Percentiles rank a stretch among this genome's conserved stretches.
Conservation (phyloP, 169 alveolate genomes). For the Plasmodium fragile region DNA sequence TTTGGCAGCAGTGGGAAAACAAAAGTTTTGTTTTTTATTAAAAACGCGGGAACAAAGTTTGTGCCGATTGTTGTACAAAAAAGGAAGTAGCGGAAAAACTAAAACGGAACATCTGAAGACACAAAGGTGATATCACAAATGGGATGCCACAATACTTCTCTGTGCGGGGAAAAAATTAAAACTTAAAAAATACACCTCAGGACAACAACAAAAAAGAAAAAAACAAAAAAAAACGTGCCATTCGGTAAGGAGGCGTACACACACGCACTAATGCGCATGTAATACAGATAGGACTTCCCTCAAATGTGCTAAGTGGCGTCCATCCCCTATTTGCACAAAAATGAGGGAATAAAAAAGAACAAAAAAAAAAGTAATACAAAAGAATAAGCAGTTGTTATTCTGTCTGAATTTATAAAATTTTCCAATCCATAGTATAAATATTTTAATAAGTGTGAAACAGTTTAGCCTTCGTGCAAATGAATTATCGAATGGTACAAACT, state of each 20-base stretch:
- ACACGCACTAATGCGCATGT: not conserved
- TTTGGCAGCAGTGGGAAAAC: not conserved
- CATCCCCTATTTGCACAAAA: not conserved
- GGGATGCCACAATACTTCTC: not conserved
- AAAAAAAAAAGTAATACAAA: not conserved
- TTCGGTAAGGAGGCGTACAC: not conserved
- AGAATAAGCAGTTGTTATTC: not conserved
- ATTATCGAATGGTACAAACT: not conserved
- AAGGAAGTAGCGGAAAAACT: not conserved
- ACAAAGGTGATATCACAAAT: not conserved
- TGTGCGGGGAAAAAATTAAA: not conserved
- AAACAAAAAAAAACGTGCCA: not conserved
- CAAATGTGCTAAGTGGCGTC: not conserved
- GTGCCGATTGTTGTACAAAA: not conserved
- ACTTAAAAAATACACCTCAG: not conserved
- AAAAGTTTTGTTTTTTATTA: not conserved
- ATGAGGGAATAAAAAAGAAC: not conserved
- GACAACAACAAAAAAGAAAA: not conserved
- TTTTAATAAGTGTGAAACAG: not conserved
- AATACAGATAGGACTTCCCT: not conserved
- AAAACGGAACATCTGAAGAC: not conserved
- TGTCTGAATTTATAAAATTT: not conserved
- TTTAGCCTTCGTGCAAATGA: not conserved
- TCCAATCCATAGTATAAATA: not conserved
- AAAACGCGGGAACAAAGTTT: not conserved